Base-by-base conservation (phyloP, 164 flowering plant genomes). In the Tinospora cordifolia region DNA sequence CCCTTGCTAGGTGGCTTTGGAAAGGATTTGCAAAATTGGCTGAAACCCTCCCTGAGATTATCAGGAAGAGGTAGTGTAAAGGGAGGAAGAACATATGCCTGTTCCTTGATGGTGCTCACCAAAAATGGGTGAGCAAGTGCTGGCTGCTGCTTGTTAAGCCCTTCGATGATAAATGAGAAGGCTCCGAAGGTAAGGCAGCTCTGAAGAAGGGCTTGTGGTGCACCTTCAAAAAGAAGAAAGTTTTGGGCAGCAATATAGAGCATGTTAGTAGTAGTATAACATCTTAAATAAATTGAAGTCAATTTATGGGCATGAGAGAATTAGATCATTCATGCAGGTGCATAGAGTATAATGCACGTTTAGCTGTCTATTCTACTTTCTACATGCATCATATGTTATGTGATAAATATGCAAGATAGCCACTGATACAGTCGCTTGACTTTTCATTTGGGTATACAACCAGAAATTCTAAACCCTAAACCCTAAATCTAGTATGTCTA, bases 161-260 rank as follows among this genome's bases (percentile, higher is more conserved):
- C 86, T 79, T 92, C 97, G 0, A 88, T 71, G 17, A 91, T 75
- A 60, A 81, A 85, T 1, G 96, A 88, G 81, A 93, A 90, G 9
- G 88, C 92, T 72, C 97, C 98, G 75, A 91, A 87, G 27, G 95
- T 87, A 62, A 93, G 69, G 68, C 98, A 91, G 78, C 88, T 85
- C 78, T 89, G 93, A 0, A 87, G 81, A 65, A 93, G 90, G 65
- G 87, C 87, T 72, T 81, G 88, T 9, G 98, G 98, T 34, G 96
- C 83, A 75, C 98, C 98, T 93, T 85, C 68, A 72, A 30, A 62
- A 68, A 13, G 19, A 44, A 44, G 2, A 63, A 14, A 24, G 4
- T 30, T 60, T 11, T 17, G 25, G 34, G 17, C 30, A 60, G 11
- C 36, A 30, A 22, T 60, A 24, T 0, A n/a, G 9, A 58, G 17